A percentile compares a stretch with the other conserved stretches of the same genome.
Evolutionary conservation across 2,329 filamentous ascomycete genomes (phyloP).

Genomic region (Curvularia spicifera): DNA sequence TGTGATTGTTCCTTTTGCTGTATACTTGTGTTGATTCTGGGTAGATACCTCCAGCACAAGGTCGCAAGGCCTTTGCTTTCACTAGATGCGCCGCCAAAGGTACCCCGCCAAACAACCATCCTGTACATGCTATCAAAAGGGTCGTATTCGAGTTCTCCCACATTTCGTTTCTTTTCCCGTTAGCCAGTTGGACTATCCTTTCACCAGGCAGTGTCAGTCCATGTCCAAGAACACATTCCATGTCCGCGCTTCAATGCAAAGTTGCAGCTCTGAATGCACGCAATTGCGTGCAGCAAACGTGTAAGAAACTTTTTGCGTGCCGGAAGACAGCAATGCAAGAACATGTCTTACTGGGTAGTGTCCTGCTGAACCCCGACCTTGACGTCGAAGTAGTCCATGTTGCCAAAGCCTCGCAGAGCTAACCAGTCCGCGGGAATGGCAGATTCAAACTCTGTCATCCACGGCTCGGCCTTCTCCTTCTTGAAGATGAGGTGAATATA

Average conservation of each 20-base stretch:
- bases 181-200: neutral
- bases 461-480: slow-evolving; percentile 24
- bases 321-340: neutral
- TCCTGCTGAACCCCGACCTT: slow-evolving; percentile 31
- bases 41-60: neutral
- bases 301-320: no score
- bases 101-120: neutral
- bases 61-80: neutral
- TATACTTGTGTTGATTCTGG: neutral
- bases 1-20: neutral
- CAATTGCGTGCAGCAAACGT: neutral
- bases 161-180: neutral
- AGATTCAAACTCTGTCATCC: slow-evolving; percentile 30
- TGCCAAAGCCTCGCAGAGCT: slow-evolving; percentile 25
- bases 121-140: slow-evolving; percentile 6
- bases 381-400: slow-evolving; percentile 39
- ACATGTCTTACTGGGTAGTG: neutral
- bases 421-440: slow-evolving; percentile 29
- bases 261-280: neutral
- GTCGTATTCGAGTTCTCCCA: slow-evolving; percentile 1
- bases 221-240: neutral
- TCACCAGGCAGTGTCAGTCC: neutral
- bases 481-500: slow-evolving; percentile 40
- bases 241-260: neutral
- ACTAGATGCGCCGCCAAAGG: neutral